A percentile compares a stretch with the other conserved stretches of the same genome.
Evolutionary conservation across 1,284 basidiomycete species (phyloP).

Genomic region (Rhizopogon hawkerae): DNA sequence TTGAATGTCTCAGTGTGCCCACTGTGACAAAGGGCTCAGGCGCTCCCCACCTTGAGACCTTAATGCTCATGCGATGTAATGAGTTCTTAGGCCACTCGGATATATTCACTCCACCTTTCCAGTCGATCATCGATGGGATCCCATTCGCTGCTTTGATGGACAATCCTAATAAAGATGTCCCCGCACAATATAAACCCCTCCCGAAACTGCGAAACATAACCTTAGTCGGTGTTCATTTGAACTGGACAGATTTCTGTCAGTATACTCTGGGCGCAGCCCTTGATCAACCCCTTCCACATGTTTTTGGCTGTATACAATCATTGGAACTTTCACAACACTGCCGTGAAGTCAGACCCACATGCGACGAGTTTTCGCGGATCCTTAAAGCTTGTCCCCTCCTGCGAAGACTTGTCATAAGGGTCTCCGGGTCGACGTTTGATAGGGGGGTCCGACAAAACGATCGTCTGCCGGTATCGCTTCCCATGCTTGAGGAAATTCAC

Average conservation of each 20-base stretch:
- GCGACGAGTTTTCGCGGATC: constrained; percentile 32
- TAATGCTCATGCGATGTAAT: constrained; percentile 50
- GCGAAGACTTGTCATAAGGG: constrained; percentile 34
- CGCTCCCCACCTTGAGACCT: constrained; percentile 34
- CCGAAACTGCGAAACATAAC: constrained; percentile 35
- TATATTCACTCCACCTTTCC: constrained; percentile 34
- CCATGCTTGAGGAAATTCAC: constrained; percentile 27
- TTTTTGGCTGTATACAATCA: constrained; percentile 21
- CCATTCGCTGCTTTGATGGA: constrained; percentile 19
- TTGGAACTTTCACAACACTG: constrained; percentile 42
- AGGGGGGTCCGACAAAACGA: constrained; percentile 19
- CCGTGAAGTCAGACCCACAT: constrained; percentile 38
- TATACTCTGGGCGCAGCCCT: constrained; percentile 8
- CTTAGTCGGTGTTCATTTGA: constrained; percentile 43
- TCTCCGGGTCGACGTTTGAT: constrained; percentile 32
- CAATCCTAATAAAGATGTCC: not conserved
- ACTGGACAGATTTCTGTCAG: constrained; percentile 34
- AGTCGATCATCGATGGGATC: constrained; percentile 26
- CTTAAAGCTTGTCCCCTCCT: constrained; percentile 32
- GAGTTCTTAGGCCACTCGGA: constrained; percentile 40
- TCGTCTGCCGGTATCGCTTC: constrained; percentile 23
- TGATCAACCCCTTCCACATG: constrained; percentile 12
- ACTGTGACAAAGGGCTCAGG: not conserved
- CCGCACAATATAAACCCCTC: constrained; percentile 19
- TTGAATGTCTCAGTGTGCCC: constrained; percentile 17